Base-by-base conservation (phyloP, 2,329 filamentous ascomycete genomes). In the Penicillium sp. region DNA sequence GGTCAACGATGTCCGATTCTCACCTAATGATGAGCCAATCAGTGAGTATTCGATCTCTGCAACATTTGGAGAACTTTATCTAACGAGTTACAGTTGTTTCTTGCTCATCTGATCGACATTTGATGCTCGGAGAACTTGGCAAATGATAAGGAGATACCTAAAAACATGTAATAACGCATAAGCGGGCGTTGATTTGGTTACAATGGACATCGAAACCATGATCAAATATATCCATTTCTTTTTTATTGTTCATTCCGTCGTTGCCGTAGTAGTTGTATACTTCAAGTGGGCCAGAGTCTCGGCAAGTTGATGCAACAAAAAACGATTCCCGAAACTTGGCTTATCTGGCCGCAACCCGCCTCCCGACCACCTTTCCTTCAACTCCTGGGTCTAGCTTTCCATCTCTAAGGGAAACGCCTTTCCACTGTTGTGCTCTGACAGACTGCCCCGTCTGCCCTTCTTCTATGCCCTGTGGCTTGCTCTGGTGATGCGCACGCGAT, bases 1-100 rank as follows among this genome's bases (percentile, higher is more conserved):
- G 0, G 93, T 97, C 42, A 98, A 97, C 66, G 89, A 91, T 66
- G 91, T 91, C 44, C 86, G 94, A 58, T 94, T 98, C 65, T 85
- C 88, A 40, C 89, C 91, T 4, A 80, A 80, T 31, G 81, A 85
- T 50, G 89, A 96, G 59, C 89, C 89, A 16, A 86, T 96, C 51
- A 79, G 90, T 95, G 78, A 83, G 88, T 82, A 11, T 16, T 45
- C 11, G 40, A 18, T 27, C 35, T 27, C 35, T 27, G 35, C 20
- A 20, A 18, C 40, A n/a, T 27, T 27, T 38, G 29, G 4, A 26
- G 14, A 9, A 29, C 5, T 29, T 28, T 42, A 40, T 29, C 60
- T 66, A 54, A 65, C 47, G 8, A 13, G 44, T 42, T 24, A 9
- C 43, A 95, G 89, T 95, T 67, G 78, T 95, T 35, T 93, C 89